Conservation (phyloP, 129 eudicot species). For the Smallanthus sonchifolius region DNA sequence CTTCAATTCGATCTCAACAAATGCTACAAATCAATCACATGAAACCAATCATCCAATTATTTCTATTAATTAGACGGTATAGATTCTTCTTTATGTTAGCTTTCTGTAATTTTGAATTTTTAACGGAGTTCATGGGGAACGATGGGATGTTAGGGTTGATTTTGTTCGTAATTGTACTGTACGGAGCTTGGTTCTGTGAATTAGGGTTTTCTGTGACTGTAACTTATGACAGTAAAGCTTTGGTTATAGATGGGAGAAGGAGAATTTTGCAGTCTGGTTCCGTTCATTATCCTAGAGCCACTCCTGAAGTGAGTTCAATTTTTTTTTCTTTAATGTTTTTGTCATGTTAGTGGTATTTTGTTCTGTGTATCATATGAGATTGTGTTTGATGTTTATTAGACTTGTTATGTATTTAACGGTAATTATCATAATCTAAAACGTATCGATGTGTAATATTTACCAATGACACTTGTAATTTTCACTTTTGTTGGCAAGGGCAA, state of each 20-base stretch:
- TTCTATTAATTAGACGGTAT: neutral
- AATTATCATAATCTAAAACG: neutral
- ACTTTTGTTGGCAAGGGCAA: too few species aligned
- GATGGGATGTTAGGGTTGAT: slow-evolving; percentile 14
- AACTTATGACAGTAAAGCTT: slow-evolving; percentile 61
- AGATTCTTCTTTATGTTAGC: neutral
- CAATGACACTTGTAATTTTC: too few species aligned
- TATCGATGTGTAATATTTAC: too few species aligned
- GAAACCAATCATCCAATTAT: slow-evolving; percentile 9
- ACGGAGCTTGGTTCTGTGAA: slow-evolving; percentile 38
- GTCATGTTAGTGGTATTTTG: neutral
- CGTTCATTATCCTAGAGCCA: slow-evolving; percentile 69
- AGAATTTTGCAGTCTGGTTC: slow-evolving; percentile 75
- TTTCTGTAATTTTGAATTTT: neutral
- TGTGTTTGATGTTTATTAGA: neutral
- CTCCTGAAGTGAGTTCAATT: slow-evolving; percentile 57
- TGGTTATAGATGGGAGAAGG: slow-evolving; percentile 71
- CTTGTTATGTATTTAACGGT: neutral
- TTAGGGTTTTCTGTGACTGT: slow-evolving; percentile 42
- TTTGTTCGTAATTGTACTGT: slow-evolving; percentile 30
- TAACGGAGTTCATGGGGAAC: slow-evolving; percentile 31
- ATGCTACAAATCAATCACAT: slow-evolving; percentile 29
- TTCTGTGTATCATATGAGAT: neutral
- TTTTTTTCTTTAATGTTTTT: neutral
- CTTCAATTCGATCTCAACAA: slow-evolving; percentile 26